A percentile compares a stretch with the other conserved stretches of the same genome.
These are phyloP conservation scores for Skeletonema costatum DNA, from an alignment of 108 stramenopile genomes.

Conservation along the genomic window DNA sequence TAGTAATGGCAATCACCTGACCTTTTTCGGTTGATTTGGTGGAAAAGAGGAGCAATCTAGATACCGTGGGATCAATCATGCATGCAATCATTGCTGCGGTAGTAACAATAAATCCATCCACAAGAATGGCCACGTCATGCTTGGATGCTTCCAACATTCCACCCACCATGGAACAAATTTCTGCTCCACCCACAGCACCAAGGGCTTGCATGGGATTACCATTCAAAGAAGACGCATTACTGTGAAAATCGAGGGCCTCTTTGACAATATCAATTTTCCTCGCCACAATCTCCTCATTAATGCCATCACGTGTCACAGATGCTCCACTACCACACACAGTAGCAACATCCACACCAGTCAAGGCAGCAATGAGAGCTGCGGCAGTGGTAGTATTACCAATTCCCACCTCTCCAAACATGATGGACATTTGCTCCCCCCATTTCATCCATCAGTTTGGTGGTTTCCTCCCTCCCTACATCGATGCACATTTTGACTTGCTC, in stretches of 20 bases:
- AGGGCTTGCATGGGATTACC: slow-evolving; percentile 29
- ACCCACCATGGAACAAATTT: slow-evolving; percentile 82
- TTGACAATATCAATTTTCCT: slow-evolving; percentile 68
- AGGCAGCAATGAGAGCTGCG: slow-evolving; percentile 58
- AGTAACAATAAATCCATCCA: slow-evolving; percentile 84
- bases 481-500: slow-evolving; percentile 58
- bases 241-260: slow-evolving; percentile 56
- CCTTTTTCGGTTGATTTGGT: slow-evolving; percentile 73
- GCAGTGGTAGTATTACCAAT: slow-evolving; percentile 87
- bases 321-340: slow-evolving; percentile 70
- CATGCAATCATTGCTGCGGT: slow-evolving; percentile 76
- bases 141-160: slow-evolving; percentile 63
- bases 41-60: slow-evolving; percentile 62
- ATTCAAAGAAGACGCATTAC: slow-evolving; percentile 2
- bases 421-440: slow-evolving; percentile 10
- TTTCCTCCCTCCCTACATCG: slow-evolving; percentile 38
- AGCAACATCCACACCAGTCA: slow-evolving; percentile 46
- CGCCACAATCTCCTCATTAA: slow-evolving; percentile 42
- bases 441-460: slow-evolving; percentile 34
- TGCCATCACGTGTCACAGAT: slow-evolving; percentile 49
- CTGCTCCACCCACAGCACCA: slow-evolving; percentile 68
- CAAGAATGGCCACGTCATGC: slow-evolving; percentile 61
- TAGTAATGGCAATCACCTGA: slow-evolving; percentile 49
- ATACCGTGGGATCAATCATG: slow-evolving; percentile 48
- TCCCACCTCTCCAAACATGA: slow-evolving; percentile 82